Evolutionary conservation across 23 red algal species (phyloP), one percentile per base, ranked within the genome.

Genomic region (Pyropia haitanensis): DNA sequence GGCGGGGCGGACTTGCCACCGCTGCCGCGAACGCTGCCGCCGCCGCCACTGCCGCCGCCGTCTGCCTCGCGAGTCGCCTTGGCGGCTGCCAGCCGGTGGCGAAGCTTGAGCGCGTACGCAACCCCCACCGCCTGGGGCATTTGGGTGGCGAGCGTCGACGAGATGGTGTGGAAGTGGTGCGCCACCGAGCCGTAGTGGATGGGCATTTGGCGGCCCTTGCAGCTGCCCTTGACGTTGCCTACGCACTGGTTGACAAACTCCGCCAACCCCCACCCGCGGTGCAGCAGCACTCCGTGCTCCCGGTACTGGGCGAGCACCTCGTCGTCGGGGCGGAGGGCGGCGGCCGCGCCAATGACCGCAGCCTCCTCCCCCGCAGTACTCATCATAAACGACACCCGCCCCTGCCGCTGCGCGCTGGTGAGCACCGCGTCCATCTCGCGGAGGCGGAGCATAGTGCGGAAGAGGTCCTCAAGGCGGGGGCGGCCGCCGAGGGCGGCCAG

Each of bases 351-450:
- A 16, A 89, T 60, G 18, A 73, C 73, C 7, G 75, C 70, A 1
- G 84, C 84, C 72, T 89, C 84, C 64, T 89, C 73, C 22, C 84
- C 76, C 8, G 71, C 54, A 34, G 62, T 64, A 18, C 78, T 80
- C 72, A 89, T 63, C 32, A 74, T 85, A 27, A 80, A 80, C 22
- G 65, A 67, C 13, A 89, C 72, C 19, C 84, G 64, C 17, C 84
- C 84, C 70, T 89, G 84, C 17, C 72, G 52, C 62, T 84, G 79
- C 10, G 79, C 79, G 21, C 49, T 28, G 53, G 60, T 76, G 2
- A 84, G 49, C n/a, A 74, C 60, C 29, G 60, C 61, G 34, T 84
- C 79, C 79, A 84, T 84, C 17, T 76, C 79, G 56, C 66, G 54
- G 9, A 76, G 64, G 14, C 48, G 33, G 1, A 85, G 33, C 80